Percentiles rank a stretch among this genome's conserved stretches.
These are phyloP conservation scores for Lantana camara DNA, from an alignment of 257 asterid species.

Conservation along the genomic window DNA sequence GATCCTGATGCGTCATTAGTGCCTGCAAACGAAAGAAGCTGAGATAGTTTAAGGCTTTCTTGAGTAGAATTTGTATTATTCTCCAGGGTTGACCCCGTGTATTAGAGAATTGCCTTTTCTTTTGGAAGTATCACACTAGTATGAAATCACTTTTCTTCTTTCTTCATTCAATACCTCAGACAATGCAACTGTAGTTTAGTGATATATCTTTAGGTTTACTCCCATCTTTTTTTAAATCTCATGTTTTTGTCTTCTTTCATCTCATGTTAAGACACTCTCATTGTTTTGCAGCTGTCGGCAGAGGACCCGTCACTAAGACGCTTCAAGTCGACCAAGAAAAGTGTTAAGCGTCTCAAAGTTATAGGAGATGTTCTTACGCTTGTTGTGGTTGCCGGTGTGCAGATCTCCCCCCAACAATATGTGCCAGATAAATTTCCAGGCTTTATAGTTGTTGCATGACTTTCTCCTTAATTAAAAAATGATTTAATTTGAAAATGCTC, in stretches of 20 bases:
- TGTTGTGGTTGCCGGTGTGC: conserved; percentile 74
- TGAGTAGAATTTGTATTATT: neutral
- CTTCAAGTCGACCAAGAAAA: conserved; percentile 57
- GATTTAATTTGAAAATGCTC: neutral
- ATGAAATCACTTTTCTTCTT: conserved; percentile 1
- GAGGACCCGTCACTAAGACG: conserved; percentile 55
- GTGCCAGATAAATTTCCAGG: conserved; percentile 7
- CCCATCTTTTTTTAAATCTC: neutral
- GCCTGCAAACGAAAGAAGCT: neutral
- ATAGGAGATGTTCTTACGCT: conserved; percentile 72
- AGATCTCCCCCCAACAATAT: conserved; percentile 14
- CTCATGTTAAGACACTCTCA: neutral
- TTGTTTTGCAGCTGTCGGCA: conserved; percentile 56
- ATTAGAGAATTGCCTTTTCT: neutral
- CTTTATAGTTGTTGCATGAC: neutral
- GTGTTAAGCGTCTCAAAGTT: conserved; percentile 54
- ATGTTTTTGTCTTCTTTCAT: too few relatives aligned
- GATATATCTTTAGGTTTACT: neutral
- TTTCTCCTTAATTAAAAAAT: conserved; percentile 1
- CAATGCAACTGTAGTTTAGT: neutral
- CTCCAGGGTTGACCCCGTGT: neutral
- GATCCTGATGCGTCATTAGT: neutral
- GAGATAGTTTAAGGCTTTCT: neutral
- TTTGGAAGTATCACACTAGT: neutral
- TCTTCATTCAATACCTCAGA: neutral